Conservation (phyloP, 495 filamentous ascomycete genomes). For the Hypoxylon fuscum region DNA sequence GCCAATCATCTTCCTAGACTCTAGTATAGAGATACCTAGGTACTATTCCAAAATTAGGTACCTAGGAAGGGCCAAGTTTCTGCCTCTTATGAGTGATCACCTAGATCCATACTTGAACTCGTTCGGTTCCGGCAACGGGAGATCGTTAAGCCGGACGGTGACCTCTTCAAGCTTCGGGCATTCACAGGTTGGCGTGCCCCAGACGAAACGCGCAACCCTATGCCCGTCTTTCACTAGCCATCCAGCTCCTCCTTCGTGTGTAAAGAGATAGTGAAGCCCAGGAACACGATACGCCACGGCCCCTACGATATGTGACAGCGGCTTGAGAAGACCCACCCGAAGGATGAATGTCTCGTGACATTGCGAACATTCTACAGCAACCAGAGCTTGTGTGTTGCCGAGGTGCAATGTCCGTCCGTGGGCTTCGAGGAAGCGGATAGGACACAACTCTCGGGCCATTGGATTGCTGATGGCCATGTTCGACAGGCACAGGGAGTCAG, state of each 20-base stretch:
- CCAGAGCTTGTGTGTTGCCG: not conserved
- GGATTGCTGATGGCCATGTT: not conserved
- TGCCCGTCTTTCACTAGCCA: not conserved
- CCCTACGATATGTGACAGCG: not conserved
- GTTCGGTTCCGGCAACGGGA: slow-evolving; percentile 4
- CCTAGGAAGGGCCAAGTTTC: no score
- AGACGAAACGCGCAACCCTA: slow-evolving; percentile 6
- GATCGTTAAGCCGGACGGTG: not conserved
- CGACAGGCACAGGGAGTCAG: not conserved
- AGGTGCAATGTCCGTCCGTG: not conserved
- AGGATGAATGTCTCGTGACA: slow-evolving; percentile 5
- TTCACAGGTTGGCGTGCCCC: slow-evolving; percentile 1
- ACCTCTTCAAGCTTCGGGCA: slow-evolving; percentile 10
- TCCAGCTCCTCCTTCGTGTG: not conserved
- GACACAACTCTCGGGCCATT: not conserved
- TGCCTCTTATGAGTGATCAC: no score
- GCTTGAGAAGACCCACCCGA: not conserved
- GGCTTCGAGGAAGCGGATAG: not conserved
- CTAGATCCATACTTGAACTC: slow-evolving; percentile 1
- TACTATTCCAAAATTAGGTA: no score
- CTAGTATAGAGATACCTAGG: no score
- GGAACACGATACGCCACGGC: slow-evolving; percentile 6
- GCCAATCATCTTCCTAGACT: no score
- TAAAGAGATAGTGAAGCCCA: not conserved
- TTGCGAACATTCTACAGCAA: not conserved